A percentile compares a stretch with the other conserved stretches of the same genome.
Evolutionary conservation across 306 rosid species (phyloP).

Genomic region (Senna siamea): DNA sequence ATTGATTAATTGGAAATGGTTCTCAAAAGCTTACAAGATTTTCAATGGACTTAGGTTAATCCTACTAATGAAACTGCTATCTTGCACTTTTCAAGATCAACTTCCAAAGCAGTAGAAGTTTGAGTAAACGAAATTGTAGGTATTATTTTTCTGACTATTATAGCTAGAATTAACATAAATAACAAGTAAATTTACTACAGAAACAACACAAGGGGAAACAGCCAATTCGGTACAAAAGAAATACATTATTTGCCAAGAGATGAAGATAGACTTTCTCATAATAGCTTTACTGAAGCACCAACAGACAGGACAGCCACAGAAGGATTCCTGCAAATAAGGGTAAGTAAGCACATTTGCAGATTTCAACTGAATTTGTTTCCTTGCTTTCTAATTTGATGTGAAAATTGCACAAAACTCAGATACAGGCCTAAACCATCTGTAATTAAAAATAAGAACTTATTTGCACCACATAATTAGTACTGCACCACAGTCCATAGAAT

Average conservation of each 20-base stretch:
- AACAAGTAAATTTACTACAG: not conserved
- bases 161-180: not conserved
- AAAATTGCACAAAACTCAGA: not conserved
- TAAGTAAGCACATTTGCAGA: not conserved
- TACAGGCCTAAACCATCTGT: not conserved
- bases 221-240: not conserved
- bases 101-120: not conserved
- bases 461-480: too few relatives aligned
- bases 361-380: not conserved
- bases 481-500: too few relatives aligned
- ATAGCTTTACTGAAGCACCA: constrained; percentile 17
- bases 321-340: not conserved
- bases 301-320: not conserved
- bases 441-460: too few relatives aligned
- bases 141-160: not conserved
- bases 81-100: not conserved
- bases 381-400: not conserved
- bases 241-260: not conserved
- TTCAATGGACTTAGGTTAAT: not conserved
- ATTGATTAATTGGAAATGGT: not conserved
- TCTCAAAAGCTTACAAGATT: not conserved
- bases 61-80: not conserved
- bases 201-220: not conserved
- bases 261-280: not conserved
- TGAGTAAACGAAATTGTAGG: not conserved